Base-by-base conservation (phyloP, 345 rosid species). In the Gossypium ekmanianum region DNA sequence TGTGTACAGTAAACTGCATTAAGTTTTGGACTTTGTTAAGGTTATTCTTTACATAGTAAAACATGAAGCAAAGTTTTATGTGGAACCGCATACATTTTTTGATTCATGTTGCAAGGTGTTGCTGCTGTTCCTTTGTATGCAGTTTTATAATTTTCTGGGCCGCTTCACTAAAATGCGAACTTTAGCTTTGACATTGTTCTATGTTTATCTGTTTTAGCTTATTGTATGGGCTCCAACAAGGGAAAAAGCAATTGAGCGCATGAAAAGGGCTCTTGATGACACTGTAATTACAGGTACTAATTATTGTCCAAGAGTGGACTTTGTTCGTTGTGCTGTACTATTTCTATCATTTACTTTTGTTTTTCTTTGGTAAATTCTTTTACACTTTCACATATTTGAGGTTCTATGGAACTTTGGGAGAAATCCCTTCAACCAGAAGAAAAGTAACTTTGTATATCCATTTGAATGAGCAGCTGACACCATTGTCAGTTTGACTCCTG, bases 221-320 rank as follows among this genome's bases (percentile, higher is more conserved):
- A 90, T 94, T 62, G 98, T 94, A 41, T 94, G 97, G 97, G 98
- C 90, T 74, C 97, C 98, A 79, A 92, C 98, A 1, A 88, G 98
- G 83, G 98, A 94, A 79, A 94, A 87, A 83, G 98, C 97, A 66
- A 92, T 92, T 59, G 97, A 91, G 56, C 93, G 97, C 72, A 92
- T 94, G 98, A 94, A 94, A 72, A 92, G 97, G 84, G 98, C 98
- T 77, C 95, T 94, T 45, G 62, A 89, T 76, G 98, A 94, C 87
- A 94, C 98, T 61, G 81, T 91, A 27, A 94, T 94, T 66, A 91
- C 91, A 69, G 98, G 98, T 88, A 86, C 9, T n/a, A 20, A 7
- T 27, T 57, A 43, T 41, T 68, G 9, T n/a, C 52, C 52, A 22
- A 73, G 55, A 24, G 39, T 73, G 67, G 16, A 22, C 13, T 73